Percentiles rank a stretch among this genome's conserved stretches.
These are phyloP conservation scores for Vigna radiata DNA, from an alignment of 306 rosid genomes.

Conservation along the genomic window DNA sequence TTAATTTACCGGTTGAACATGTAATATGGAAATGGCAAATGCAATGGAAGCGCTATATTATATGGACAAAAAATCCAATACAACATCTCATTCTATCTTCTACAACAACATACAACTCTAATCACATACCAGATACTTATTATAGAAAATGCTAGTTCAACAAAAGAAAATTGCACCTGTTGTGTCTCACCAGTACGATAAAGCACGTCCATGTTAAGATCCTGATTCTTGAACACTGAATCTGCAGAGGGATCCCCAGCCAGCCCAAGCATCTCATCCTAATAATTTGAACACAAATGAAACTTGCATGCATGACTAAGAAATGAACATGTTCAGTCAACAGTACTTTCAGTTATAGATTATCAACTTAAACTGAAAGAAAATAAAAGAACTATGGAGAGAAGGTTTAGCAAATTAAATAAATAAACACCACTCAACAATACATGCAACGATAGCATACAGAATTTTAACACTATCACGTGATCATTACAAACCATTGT, in stretches of 20 bases:
- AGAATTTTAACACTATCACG: neutral
- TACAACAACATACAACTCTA: neutral
- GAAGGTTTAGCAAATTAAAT: slow-evolving; percentile 5
- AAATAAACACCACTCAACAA: neutral
- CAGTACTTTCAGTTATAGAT: slow-evolving; percentile 3
- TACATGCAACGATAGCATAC: neutral
- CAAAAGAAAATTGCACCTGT: slow-evolving; percentile 59
- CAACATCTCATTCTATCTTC: slow-evolving; percentile 16
- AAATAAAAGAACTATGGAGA: neutral
- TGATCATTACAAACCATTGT: neutral
- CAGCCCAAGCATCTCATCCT: slow-evolving; percentile 89
- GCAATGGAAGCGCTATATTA: neutral
- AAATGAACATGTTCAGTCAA: slow-evolving; percentile 2
- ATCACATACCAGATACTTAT: neutral
- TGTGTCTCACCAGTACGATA: slow-evolving; percentile 89
- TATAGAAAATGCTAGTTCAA: slow-evolving; percentile 28
- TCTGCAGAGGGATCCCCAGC: slow-evolving; percentile 69
- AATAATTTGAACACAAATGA: slow-evolving; percentile 42
- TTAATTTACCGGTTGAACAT: neutral
- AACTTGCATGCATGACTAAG: slow-evolving; percentile 17
- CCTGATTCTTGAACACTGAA: slow-evolving; percentile 69
- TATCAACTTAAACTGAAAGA: neutral
- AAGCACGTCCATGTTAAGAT: slow-evolving; percentile 83
- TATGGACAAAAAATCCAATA: slow-evolving; percentile 15
- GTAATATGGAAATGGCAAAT: neutral